Evolutionary conservation across 1,284 basidiomycete genomes (phyloP), one percentile per base, ranked within the genome.

Genomic region (Cryptococcus floricola): DNA sequence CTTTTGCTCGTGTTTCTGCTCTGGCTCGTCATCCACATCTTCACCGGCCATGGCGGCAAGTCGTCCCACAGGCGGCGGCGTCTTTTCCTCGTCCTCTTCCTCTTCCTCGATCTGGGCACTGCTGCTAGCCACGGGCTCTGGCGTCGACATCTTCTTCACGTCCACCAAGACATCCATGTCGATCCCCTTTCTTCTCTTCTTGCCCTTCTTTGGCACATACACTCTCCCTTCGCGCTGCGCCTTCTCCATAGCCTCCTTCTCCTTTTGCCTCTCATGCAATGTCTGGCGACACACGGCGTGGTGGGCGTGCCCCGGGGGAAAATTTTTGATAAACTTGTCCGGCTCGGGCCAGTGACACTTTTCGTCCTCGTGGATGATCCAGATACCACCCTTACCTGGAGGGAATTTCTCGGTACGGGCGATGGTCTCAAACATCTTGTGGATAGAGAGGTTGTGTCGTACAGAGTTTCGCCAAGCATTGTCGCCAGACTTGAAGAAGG

Each of bases 391-490:
- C 45, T 77, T 77, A 16, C 76, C 76, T 1, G 73, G 68, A 3
- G 75, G 73, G 52, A 72, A 69, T 28, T 64, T 64, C 48, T 75
- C 71, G 0, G 72, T 72, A n/a, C 76, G 57, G 12, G 74, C 68
- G 14, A 82, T 81, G 50, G 84, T 84, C 55, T 81, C 76, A 74
- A 95, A 96, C 59, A 88, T 86, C 65, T 87, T 85, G 74, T 92
- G 88, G 28, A 95, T 79, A 2, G 89, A 91, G 2, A 97, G 80
- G 61, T 88, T 89, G 75, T 96, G 92, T n/a, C 93, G 83, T 53
- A 96, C 90, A 6, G 90, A 93, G 66, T 87, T 87, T 84, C 76
- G 73, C 93, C 93, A 97, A 27, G 91, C 94, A n/a, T 87, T 84
- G 67, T 96, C 93, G 39, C 89, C 88, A 44, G 87, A 87, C 74